Conservation (phyloP, 306 rosid species). For the Lathyrus tuberosus region DNA sequence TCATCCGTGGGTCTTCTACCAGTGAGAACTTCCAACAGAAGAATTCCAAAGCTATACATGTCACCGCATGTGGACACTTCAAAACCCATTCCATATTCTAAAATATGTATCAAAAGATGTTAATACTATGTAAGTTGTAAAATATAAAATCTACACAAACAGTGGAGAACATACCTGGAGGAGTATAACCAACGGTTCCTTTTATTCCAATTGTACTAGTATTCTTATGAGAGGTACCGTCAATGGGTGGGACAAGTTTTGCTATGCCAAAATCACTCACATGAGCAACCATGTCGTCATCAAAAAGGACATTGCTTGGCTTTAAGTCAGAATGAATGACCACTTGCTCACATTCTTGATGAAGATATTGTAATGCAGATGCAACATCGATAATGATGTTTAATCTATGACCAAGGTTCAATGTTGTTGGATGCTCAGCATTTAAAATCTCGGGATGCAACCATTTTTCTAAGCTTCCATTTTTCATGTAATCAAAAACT, state of each 20-base stretch:
- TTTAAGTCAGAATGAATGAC: slow-evolving; percentile 32
- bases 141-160: neutral
- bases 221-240: neutral
- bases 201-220: slow-evolving; percentile 35
- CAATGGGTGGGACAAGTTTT: neutral
- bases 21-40: neutral
- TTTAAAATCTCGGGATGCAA: neutral
- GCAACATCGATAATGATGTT: slow-evolving; percentile 25
- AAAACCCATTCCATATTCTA: slow-evolving; percentile 19
- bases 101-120: neutral
- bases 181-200: slow-evolving; percentile 38
- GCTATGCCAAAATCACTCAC: slow-evolving; percentile 35
- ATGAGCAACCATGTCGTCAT: slow-evolving; percentile 17
- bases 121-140: too few species aligned
- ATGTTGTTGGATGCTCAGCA: neutral
- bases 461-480: slow-evolving; percentile 37
- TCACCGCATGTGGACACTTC: neutral
- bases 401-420: slow-evolving; percentile 8
- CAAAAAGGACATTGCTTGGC: slow-evolving; percentile 37
- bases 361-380: slow-evolving; percentile 34
- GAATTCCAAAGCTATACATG: neutral
- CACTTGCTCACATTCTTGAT: slow-evolving; percentile 1
- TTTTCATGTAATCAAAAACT: slow-evolving; percentile 27
- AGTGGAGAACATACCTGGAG: slow-evolving; percentile 24
- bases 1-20: neutral